Conservation (phyloP, 169 alveolate genomes). For the Cryptosporidium tyzzeri region DNA sequence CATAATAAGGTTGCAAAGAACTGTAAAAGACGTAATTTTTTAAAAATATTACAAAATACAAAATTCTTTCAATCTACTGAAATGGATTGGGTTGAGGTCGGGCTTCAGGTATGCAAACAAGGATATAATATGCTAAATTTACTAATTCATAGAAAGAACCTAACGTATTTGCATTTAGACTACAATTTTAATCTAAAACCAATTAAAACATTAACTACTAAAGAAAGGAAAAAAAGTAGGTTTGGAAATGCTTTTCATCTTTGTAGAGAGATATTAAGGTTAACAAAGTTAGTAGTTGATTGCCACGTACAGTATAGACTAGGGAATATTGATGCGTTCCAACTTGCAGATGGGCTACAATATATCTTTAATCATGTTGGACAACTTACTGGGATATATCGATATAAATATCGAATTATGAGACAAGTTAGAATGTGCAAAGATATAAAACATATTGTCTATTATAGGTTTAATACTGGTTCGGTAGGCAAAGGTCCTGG, state of each 20-base stretch:
- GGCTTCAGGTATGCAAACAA: slow-evolving; percentile 98
- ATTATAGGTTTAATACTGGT: slow-evolving; percentile 99
- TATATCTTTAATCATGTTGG: slow-evolving; percentile 99
- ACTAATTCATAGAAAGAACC: slow-evolving; percentile 98
- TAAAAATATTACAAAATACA: slow-evolving; percentile 95
- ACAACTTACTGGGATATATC: slow-evolving; percentile 99
- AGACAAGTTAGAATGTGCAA: slow-evolving; percentile 99
- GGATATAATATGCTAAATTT: slow-evolving; percentile 99
- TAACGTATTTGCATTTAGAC: slow-evolving; percentile 98
- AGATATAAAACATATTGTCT: slow-evolving; percentile 98
- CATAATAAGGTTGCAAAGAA: slow-evolving; percentile 95
- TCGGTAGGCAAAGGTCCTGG: slow-evolving; percentile 99
- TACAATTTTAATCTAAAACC: slow-evolving; percentile 99
- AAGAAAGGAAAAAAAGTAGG: slow-evolving; percentile 99
- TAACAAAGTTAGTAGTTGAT: slow-evolving; percentile 98
- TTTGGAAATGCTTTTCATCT: slow-evolving; percentile 99
- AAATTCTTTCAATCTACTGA: slow-evolving; percentile 98
- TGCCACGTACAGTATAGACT: slow-evolving; percentile 98
- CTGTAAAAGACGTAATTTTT: slow-evolving; percentile 92
- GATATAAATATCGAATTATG: slow-evolving; percentile 99
- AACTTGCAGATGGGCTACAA: slow-evolving; percentile 99
- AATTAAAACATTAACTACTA: slow-evolving; percentile 99
- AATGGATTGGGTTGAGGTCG: slow-evolving; percentile 99
- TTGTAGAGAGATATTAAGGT: slow-evolving; percentile 98
- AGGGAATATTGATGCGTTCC: slow-evolving; percentile 99